Evolutionary conservation across 257 asterid species (phyloP).

Genomic region (Avicennia marina): DNA sequence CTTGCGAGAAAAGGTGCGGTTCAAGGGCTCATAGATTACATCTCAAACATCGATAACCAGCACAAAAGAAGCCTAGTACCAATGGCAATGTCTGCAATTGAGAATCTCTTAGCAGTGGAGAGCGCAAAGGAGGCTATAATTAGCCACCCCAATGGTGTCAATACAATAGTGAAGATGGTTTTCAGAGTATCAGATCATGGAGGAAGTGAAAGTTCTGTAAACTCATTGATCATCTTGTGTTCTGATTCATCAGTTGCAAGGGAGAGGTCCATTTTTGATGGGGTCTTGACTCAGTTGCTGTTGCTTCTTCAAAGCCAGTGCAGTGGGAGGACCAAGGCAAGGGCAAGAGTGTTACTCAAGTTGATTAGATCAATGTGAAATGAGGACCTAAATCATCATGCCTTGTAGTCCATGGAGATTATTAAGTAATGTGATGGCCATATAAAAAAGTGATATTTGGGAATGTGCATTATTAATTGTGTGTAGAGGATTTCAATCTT

Average conservation of each 20-base stretch:
- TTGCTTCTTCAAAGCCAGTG: slow-evolving; percentile 61
- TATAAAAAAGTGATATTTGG: too few species aligned
- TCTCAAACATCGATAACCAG: slow-evolving; percentile 13
- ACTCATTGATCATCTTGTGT: slow-evolving; percentile 31
- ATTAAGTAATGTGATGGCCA: too few species aligned
- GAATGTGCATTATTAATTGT: too few species aligned
- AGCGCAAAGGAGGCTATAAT: slow-evolving; percentile 23
- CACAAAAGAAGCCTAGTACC: slow-evolving; percentile 22
- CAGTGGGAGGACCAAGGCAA: slow-evolving; percentile 33
- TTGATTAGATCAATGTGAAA: slow-evolving; percentile 35
- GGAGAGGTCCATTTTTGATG: slow-evolving; percentile 38
- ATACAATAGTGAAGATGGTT: slow-evolving; percentile 46
- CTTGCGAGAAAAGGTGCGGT: slow-evolving; percentile 30
- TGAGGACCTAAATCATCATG: too few species aligned
- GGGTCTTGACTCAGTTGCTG: slow-evolving; percentile 45
- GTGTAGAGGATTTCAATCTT: too few species aligned
- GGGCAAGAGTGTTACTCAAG: slow-evolving; percentile 47
- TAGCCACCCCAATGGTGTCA: slow-evolving; percentile 29
- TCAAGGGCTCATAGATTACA: slow-evolving; percentile 24
- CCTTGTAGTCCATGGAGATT: too few species aligned
- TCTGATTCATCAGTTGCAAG: slow-evolving; percentile 27
- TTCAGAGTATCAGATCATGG: slow-evolving; percentile 46
- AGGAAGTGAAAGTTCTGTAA: slow-evolving; percentile 55
- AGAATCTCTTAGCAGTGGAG: slow-evolving; percentile 21
- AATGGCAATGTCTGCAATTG: slow-evolving; percentile 34